Base-by-base conservation (phyloP, 352 stramenopile species). In the Plasmopara viticola region DNA sequence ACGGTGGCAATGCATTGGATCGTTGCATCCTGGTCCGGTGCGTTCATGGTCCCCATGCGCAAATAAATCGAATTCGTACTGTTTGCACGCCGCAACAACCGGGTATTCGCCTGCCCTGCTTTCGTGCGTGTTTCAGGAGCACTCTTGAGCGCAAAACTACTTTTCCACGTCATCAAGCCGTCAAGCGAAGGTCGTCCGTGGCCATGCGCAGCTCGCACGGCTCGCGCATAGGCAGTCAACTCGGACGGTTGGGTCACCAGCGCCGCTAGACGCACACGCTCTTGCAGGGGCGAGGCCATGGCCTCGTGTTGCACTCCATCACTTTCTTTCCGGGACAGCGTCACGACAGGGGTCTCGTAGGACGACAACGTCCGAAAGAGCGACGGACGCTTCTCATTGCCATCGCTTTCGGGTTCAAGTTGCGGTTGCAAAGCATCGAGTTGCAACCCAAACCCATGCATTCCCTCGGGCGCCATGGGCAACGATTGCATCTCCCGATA, bases 1-100 rank as follows among this genome's bases (percentile, higher is more conserved):
- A 99, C 94, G 5, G 89, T 96, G 42, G 95, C 97, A 13, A 98
- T 89, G 65, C 95, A 98, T 59, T 90, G 71, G 60, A 98, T 98
- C 14, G 93, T 97, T 18, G 87, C 92, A 48, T 98, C 92, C 63
- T 97, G 93, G 64, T 99, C 94, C 0, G 95, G 95, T n/a, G 78
- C 78, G 53, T 94, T 94, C 74, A 98, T 97, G 9, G 94, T 98
- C 10, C 84, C 84, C 81, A 92, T 92, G 42, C 84, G 81, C 38
- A 93, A 81, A 46, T 90, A 88, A 52, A 98, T 87, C 39, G 93
- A 97, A 63, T 97, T 93, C 20, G 94, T 98, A 28, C 91, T 96
- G 67, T 97, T 98, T 12, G 95, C 97, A 52, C 84, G 81, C 35
- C 97, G 97, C 45, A 90, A 78, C 42, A 66, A 38, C 1, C 37